A percentile compares a stretch with the other conserved stretches of the same genome.
These are phyloP conservation scores for Trichoderma parareesei DNA, from an alignment of 495 filamentous ascomycete genomes.

Conservation along the genomic window DNA sequence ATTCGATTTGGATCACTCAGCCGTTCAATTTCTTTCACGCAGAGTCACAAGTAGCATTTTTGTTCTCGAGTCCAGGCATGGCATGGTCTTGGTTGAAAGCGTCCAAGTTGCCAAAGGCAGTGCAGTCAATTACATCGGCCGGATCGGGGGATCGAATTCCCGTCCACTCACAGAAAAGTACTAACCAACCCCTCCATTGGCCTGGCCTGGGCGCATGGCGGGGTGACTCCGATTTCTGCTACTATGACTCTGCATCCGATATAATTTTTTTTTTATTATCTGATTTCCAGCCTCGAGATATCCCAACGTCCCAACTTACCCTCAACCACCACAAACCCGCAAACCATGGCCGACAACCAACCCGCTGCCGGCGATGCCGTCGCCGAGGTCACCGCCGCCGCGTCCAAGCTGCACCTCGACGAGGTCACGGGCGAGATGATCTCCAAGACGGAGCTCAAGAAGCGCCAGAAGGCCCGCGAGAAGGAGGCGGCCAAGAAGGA, in stretches of 20 bases:
- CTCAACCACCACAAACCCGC: not conserved
- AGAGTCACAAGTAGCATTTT: too few relatives aligned
- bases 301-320: not conserved
- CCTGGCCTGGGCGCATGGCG: not conserved
- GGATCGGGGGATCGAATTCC: slow-evolving; percentile 8
- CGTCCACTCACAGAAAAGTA: not conserved
- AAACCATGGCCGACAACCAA: slow-evolving; percentile 36
- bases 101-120: too few relatives aligned
- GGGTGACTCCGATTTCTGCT: slow-evolving; percentile 6
- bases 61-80: too few relatives aligned
- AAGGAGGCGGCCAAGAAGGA: slow-evolving; percentile 80
- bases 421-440: slow-evolving; percentile 77
- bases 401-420: slow-evolving; percentile 70
- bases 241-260: not conserved
- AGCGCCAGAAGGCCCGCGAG: slow-evolving; percentile 84
- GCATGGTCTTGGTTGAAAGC: too few relatives aligned
- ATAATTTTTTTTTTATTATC: slow-evolving; percentile 3
- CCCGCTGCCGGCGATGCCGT: slow-evolving; percentile 24
- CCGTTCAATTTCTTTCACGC: too few relatives aligned
- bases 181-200: slow-evolving; percentile 4
- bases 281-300: not conserved
- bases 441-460: slow-evolving; percentile 91
- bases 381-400: slow-evolving; percentile 35
- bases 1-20: too few relatives aligned
- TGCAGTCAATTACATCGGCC: not conserved